Base-by-base conservation (phyloP, 352 stramenopile genomes). In the Pythium insidiosum region DNA sequence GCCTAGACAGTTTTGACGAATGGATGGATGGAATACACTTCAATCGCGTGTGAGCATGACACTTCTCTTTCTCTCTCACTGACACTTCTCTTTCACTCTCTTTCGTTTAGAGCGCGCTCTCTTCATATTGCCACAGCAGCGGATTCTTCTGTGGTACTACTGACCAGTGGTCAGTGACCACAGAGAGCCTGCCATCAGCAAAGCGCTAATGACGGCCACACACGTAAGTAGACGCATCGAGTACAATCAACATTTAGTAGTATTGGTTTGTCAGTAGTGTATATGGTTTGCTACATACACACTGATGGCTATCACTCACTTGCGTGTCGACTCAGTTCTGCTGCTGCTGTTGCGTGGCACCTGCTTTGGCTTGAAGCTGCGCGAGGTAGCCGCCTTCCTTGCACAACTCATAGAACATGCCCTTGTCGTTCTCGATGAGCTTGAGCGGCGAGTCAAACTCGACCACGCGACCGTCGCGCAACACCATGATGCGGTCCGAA, bases 401-500 rank as follows among this genome's bases (percentile, higher is more conserved):
- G 4, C 26, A 34, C 15, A 76, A 38, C 21, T 60, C 26, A 19
- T 56, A 57, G 43, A 77, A 79, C 35, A 54, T 20, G 28, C 58
- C 52, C 3, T 51, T n/a, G 12, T 23, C 22, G 31, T 56, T 43
- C 25, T 45, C 24, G 13, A 97, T 51, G n/a, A 97, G 53, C 5
- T 83, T 60, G 13, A 50, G 31, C 1, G 87, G 87, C 16, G 73
- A 71, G 52, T 95, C 89, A 53, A 87, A 94, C 53, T 97, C 86
- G 7, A 72, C 73, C 28, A 96, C 72, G 26, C 51, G 46, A 2
- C 88, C 88, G 48, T 90, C 63, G 47, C 95, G 78, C 42, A 97
- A 56, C 29, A 97, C 86, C 26, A 96, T 60, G 29, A 97, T 71
- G 28, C 70, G 63, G 48, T 97, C 83, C 56, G 66, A 86, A 38